Evolutionary conservation across 768 basidiomycete genomes (phyloP), one percentile per base, ranked within the genome.

Genomic region (Macrolepiota dolichaula): DNA sequence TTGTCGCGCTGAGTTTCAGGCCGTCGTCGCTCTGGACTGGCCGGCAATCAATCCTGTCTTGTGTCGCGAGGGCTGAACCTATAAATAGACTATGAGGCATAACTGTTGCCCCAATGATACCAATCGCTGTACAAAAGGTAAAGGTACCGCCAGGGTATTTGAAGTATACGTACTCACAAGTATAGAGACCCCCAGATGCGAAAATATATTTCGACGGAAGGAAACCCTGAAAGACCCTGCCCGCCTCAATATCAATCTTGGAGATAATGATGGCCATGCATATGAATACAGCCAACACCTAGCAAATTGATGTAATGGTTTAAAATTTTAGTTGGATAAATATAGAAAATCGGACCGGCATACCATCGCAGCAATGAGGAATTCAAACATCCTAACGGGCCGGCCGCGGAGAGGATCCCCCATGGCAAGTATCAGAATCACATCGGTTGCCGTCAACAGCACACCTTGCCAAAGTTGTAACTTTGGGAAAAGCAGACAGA

Each of bases 11-110:
- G 9, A 67, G 54, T n/a, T n/a, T 19, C 4, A 55, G 57, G 42
- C 67, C 65, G 51, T 65, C 63, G 51, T 65, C 63, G 62, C 67
- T 62, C 17, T 64, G 59, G 3, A 47, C 1, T n/a, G 75, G 65
- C 9, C 72, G 70, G 38, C 73, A 72, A 1, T 76, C 74, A 13
- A 92, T 68, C 49, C 94, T 78, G 60, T 94, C 88, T 69, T 94
- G 91, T 0, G 92, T 94, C 2, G 93, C 88, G 4, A 97, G 83
- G 32, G 86, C 84, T 2, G 92, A 93, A 4, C 94, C 95, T 15
- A 97, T 79, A 77, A 91, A 94, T n/a, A 97, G 78, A 62, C 88
- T 89, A 71, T 96, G 94, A 0, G 94, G 94, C 94, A 96, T 96
- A 62, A 94, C 88, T 2, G 93, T 97, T 1, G 93, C 92, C 32